Base-by-base conservation (phyloP, 1,284 basidiomycete species). In the Stereum hirsutum region DNA sequence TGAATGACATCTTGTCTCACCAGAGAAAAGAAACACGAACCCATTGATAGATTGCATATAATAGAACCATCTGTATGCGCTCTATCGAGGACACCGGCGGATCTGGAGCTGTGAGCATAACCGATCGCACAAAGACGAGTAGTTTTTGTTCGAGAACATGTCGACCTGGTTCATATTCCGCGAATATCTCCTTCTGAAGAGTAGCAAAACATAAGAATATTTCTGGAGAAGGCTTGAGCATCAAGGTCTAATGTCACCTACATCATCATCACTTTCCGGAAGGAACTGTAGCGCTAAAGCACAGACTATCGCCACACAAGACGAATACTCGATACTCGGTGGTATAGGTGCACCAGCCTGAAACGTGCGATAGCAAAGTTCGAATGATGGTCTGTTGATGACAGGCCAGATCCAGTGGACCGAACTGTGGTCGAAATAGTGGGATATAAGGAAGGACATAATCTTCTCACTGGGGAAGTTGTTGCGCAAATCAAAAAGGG, bases 241-340 rank as follows among this genome's bases (percentile, higher is more conserved):
- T 31, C 10, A 19, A 47, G 17, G 2, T 10, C 12, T n/a, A 12
- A 15, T 12, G 37, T 12, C 2, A 30, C 52, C 23, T 34, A 56
- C 54, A 21, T 52, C 54, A 30, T 56, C 42, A 15, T 48, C 41
- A 11, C 31, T 49, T 42, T 53, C 50, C 2, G 54, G 52, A 15
- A 55, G 42, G 32, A 52, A 55, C 28, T 56, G 54, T 39, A 56
- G 44, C 12, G 54, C 46, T 2, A 41, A 42, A n/a, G 54, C 54
- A 37, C 52, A 53, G 12, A 50, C 46, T 21, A 54, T 52, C 12
- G 54, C 46, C 4, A 56, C 41, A 11, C 55, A 44, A 1, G 52
- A 50, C 10, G 54, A 33, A 19, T 49, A 56, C 14, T 56, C 54
- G 26, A 52, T 25, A 26, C 39, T 45, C 5, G 54, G 53, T 5